Conservation (phyloP, 2,329 filamentous ascomycete species). For the Sclerotinia minor region DNA sequence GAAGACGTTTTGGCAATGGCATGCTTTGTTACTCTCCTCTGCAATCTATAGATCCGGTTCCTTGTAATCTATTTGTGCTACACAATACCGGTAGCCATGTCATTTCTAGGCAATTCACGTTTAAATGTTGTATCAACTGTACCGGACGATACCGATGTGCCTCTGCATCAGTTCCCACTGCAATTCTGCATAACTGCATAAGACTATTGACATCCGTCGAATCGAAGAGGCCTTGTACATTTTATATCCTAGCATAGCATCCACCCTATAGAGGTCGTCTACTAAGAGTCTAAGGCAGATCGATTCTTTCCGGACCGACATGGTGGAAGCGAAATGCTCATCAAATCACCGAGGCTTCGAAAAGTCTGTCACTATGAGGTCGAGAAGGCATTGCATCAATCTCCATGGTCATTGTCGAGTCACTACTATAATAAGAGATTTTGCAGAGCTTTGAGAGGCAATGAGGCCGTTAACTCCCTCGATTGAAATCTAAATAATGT, state of each 20-base stretch:
- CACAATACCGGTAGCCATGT: not conserved
- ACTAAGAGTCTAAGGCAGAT: constrained; percentile 1
- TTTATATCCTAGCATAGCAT: constrained; percentile 1
- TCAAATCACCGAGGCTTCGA: not conserved
- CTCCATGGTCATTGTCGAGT: not conserved
- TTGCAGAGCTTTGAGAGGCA: not conserved
- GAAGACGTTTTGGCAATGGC: not conserved
- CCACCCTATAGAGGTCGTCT: not conserved
- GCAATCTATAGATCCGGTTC: not conserved
- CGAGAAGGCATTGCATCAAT: not conserved
- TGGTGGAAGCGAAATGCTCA: constrained; percentile 14
- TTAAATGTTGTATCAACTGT: not conserved
- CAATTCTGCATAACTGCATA: constrained; percentile 4
- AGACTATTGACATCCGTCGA: not conserved
- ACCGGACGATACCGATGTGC: not conserved
- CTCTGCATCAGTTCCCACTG: not conserved
- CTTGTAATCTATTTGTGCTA: not conserved
- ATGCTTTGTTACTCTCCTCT: not conserved
- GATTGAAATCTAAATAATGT: not conserved
- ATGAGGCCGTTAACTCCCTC: not conserved
- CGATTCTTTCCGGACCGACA: constrained; percentile 4
- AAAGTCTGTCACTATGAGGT: not conserved
- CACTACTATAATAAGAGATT: not conserved
- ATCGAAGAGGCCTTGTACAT: not conserved
- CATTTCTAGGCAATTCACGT: not conserved